A percentile compares a stretch with the other conserved stretches of the same genome.
Evolutionary conservation across 2,329 filamentous ascomycete species (phyloP).

Genomic region (Exophiala mesophila): DNA sequence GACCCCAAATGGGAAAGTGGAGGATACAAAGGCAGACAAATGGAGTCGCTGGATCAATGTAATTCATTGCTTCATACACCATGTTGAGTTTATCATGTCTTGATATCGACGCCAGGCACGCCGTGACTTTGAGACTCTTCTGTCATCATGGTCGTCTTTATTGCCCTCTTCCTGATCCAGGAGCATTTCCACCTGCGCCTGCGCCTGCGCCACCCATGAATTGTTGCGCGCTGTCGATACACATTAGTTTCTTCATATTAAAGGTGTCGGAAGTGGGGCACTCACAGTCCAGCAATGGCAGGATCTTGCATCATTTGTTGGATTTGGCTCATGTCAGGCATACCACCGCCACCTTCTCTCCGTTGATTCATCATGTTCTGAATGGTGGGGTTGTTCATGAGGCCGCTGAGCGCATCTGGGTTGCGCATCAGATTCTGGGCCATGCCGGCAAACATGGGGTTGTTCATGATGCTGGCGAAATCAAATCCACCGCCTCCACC

Average conservation of each 20-base stretch:
- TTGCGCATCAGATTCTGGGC: constrained; percentile 97
- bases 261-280: too few species aligned
- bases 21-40: too few species aligned
- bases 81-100: too few species aligned
- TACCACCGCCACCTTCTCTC: constrained; percentile 55
- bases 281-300: constrained; percentile 87
- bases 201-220: constrained; percentile 60
- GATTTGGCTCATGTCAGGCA: constrained; percentile 69
- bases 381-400: constrained; percentile 80
- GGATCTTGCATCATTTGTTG: constrained; percentile 82
- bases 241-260: too few species aligned
- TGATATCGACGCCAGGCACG: too few species aligned
- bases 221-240: constrained; percentile 61
- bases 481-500: constrained; percentile 74
- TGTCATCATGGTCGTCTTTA: too few species aligned
- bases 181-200: constrained; percentile 28
- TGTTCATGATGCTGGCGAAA: constrained; percentile 81
- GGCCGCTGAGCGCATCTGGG: constrained; percentile 80
- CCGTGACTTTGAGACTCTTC: too few species aligned
- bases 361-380: constrained; percentile 30
- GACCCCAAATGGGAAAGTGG: too few species aligned
- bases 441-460: constrained; percentile 98
- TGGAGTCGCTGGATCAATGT: too few species aligned
- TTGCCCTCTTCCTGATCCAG: constrained; percentile 18
- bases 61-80: too few species aligned